A percentile compares a stretch with the other conserved stretches of the same genome.
Evolutionary conservation across 805 yeast genomes (phyloP).

Genomic region (Candida nitratophila): DNA sequence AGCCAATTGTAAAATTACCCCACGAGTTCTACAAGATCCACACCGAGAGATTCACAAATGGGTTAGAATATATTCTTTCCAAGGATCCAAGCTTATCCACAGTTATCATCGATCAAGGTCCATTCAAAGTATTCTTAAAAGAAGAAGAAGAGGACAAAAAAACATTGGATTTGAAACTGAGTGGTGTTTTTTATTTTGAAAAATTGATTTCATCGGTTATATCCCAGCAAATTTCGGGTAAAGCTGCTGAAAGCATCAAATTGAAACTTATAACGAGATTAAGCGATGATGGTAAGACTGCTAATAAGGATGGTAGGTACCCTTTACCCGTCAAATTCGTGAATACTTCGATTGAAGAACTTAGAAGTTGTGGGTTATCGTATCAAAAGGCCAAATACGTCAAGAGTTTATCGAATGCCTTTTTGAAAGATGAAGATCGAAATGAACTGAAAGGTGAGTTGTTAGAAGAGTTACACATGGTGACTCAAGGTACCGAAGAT

Average conservation of each 20-base stretch:
- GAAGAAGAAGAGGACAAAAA: neutral
- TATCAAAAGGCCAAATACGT: constrained; percentile 59
- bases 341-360: constrained; percentile 32
- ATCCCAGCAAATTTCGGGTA: constrained; percentile 73
- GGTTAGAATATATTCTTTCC: constrained; percentile 14
- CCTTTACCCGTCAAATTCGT: constrained; percentile 50
- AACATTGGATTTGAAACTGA: neutral
- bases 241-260: constrained; percentile 67
- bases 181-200: constrained; percentile 29
- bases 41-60: constrained; percentile 15
- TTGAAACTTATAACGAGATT: constrained; percentile 20
- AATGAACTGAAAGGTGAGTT: neutral
- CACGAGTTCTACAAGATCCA: constrained; percentile 9
- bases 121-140: constrained; percentile 8
- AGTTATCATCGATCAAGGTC: neutral
- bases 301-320: constrained; percentile 13
- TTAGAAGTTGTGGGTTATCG: constrained; percentile 66
- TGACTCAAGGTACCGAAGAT: constrained; percentile 7
- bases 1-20: constrained; percentile 3
- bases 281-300: constrained; percentile 3
- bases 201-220: constrained; percentile 44
- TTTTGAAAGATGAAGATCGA: constrained; percentile 23
- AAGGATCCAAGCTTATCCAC: constrained; percentile 18
- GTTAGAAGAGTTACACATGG: neutral
- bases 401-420: constrained; percentile 45